Conservation (phyloP, 2,329 filamentous ascomycete species). For the Calycina marina region DNA sequence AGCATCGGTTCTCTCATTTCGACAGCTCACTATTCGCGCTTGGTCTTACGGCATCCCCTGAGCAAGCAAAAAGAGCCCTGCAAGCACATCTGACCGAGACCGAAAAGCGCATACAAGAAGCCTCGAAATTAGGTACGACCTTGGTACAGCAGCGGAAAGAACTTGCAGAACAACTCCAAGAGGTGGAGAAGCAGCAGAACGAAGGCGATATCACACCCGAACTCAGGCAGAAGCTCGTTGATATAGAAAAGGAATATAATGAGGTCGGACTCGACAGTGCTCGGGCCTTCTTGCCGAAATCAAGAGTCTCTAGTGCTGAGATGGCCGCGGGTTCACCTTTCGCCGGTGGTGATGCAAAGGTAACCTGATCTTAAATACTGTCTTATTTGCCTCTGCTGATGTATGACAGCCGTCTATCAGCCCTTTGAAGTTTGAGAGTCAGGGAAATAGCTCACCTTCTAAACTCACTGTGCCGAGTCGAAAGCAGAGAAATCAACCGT, state of each 20-base stretch:
- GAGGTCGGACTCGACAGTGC: slow-evolving; percentile 84
- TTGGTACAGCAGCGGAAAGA: slow-evolving; percentile 78
- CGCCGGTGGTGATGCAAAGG: slow-evolving; percentile 30
- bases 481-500: slow-evolving; percentile 79
- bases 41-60: slow-evolving; percentile 63
- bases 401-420: slow-evolving; percentile 47
- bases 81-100: slow-evolving; percentile 89
- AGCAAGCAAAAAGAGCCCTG: slow-evolving; percentile 75
- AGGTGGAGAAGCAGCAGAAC: slow-evolving; percentile 64
- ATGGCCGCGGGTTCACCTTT: slow-evolving; percentile 28
- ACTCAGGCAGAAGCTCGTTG: slow-evolving; percentile 65
- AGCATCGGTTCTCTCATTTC: slow-evolving; percentile 71
- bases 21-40: slow-evolving; percentile 68
- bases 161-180: slow-evolving; percentile 64
- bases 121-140: slow-evolving; percentile 75
- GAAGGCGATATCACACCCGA: slow-evolving; percentile 73
- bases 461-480: slow-evolving; percentile 80
- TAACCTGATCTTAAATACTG: slow-evolving; percentile 17
- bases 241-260: slow-evolving; percentile 90
- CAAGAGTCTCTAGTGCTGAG: slow-evolving; percentile 61
- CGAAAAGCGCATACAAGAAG: slow-evolving; percentile 79
- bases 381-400: slow-evolving; percentile 10
- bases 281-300: slow-evolving; percentile 74
- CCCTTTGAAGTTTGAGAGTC: slow-evolving; percentile 67
- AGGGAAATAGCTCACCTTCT: slow-evolving; percentile 72